These are phyloP conservation scores for Candida chilensis DNA, from an alignment of 805 yeast species.

Conservation along the genomic window DNA sequence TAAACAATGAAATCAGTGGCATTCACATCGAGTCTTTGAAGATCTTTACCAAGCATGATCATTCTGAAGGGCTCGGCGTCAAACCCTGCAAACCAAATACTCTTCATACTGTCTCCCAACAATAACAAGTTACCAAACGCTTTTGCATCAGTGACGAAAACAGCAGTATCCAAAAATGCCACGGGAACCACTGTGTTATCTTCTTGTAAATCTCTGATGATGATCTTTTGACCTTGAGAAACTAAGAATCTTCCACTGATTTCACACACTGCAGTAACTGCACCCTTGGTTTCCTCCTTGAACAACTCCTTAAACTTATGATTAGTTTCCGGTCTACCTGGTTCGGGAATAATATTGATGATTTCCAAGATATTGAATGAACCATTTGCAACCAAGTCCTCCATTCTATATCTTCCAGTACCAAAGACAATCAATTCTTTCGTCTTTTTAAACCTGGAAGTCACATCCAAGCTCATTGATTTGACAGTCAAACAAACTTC, in stretches of 20 bases:
- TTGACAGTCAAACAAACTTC: conserved; percentile 55
- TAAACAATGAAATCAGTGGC: conserved; percentile 71
- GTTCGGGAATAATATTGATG: conserved; percentile 82
- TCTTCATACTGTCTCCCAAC: conserved; percentile 72
- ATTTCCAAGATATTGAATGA: conserved; percentile 65
- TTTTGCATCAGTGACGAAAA: conserved; percentile 72
- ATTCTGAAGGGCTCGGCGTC: conserved; percentile 93
- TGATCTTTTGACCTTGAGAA: conserved; percentile 77
- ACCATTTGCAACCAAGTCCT: conserved; percentile 77
- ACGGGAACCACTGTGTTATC: conserved; percentile 86
- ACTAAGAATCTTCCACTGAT: conserved; percentile 77
- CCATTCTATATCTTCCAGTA: conserved; percentile 64
- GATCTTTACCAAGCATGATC: conserved; percentile 70
- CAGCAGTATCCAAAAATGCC: conserved; percentile 83
- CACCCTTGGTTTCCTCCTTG: conserved; percentile 73
- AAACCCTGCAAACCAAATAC: conserved; percentile 77
- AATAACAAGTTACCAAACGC: conserved; percentile 76
- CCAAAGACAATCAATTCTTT: conserved; percentile 75
- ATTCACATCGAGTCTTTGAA: conserved; percentile 48
- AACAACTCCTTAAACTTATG: conserved; percentile 67
- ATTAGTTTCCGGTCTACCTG: conserved; percentile 75
- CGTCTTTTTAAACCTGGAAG: conserved; percentile 34
- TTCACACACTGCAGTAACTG: conserved; percentile 69
- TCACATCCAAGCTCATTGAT: conserved; percentile 40
- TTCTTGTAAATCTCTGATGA: conserved; percentile 78